These are phyloP conservation scores for Ambrosia hybrid DNA, from an alignment of 140 eudicot species.

Conservation along the genomic window DNA sequence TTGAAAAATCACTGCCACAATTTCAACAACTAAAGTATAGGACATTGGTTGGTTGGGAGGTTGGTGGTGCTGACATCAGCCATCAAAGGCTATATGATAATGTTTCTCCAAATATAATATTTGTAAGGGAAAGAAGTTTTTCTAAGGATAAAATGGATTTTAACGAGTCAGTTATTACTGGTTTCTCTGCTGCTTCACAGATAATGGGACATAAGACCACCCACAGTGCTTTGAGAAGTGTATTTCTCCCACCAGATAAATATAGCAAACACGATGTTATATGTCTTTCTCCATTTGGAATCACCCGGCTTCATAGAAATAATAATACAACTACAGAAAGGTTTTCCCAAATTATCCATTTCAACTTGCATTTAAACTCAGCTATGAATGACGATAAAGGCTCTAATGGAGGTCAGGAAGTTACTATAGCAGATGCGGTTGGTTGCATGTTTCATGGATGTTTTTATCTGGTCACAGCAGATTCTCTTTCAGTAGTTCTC, in stretches of 20 bases:
- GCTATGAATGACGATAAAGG: slow-evolving; percentile 45
- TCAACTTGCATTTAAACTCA: slow-evolving; percentile 47
- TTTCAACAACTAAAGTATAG: slow-evolving; percentile 47
- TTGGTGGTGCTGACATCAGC: slow-evolving; percentile 82
- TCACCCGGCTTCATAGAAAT: slow-evolving; percentile 57
- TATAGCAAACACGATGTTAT: slow-evolving; percentile 48
- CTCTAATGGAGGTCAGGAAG: slow-evolving; percentile 44
- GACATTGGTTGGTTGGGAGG: slow-evolving; percentile 71
- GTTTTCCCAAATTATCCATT: slow-evolving; percentile 53
- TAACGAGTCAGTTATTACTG: slow-evolving; percentile 36
- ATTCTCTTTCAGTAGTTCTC: slow-evolving; percentile 76
- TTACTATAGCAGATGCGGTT: slow-evolving; percentile 55
- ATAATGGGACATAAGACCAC: slow-evolving; percentile 26
- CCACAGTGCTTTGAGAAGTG: slow-evolving; percentile 37
- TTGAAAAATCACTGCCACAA: slow-evolving; percentile 44
- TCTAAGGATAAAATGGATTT: slow-evolving; percentile 23
- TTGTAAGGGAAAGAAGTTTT: slow-evolving; percentile 26
- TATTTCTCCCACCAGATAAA: slow-evolving; percentile 69
- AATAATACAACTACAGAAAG: neutral
- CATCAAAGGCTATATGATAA: slow-evolving; percentile 52
- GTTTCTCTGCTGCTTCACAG: slow-evolving; percentile 44
- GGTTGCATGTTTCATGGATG: slow-evolving; percentile 79
- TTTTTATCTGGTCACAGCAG: slow-evolving; percentile 63
- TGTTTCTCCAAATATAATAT: slow-evolving; percentile 23
- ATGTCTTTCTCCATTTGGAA: slow-evolving; percentile 79